Base-by-base conservation (phyloP, 2,329 filamentous ascomycete genomes). In the Colletotrichum tamarilloi region DNA sequence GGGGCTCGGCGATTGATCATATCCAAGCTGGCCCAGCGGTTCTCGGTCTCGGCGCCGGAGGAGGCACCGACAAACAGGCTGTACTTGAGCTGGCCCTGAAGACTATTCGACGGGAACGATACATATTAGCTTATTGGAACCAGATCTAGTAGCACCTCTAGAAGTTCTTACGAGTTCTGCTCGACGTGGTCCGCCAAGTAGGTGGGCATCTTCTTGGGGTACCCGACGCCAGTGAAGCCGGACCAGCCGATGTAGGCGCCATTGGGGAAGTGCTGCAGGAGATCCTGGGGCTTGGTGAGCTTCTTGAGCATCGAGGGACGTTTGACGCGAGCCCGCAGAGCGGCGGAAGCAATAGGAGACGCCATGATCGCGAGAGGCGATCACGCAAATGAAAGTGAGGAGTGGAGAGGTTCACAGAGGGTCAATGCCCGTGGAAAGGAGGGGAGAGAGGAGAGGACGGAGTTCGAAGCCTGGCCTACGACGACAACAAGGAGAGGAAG, bases 231-330 rank as follows among this genome's bases (percentile, higher is more conserved):
- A 14, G 95, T 97, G 84, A 97, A 97, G 46, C 95, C 95, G 76
- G 92, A 95, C 95, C 95, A 97, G 79, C 95, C 95, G 78, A 97
- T 90, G 83, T 97, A 97, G n/a, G 93, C 85, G 80, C 92, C 92
- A 86, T 97, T 90, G 76, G 95, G 95, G 79, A 97, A 97, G 77
- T 94, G 88, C 75, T 93, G 88, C 73, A 97, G 88, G 76, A 97
- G 84, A 81, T 97, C 94, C 82, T 97, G 91, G 49, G 95, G 91
- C 78, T 91, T 91, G 78, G 92, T 91, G 72, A 97, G 87, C 88
- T 96, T 97, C 79, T 91, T 92, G 69, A 97, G 88, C 83, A 96
- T 92, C 55, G 92, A 93, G 26, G 94, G 92, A 76, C 94, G 90
- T 77, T 92, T 87, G 75, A 97, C 88, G 77, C 95, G 92, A 79